A percentile compares a stretch with the other conserved stretches of the same genome.
These are phyloP conservation scores for Kodamaea alishanica DNA, from an alignment of 1,139 yeast genomes.

Conservation along the genomic window DNA sequence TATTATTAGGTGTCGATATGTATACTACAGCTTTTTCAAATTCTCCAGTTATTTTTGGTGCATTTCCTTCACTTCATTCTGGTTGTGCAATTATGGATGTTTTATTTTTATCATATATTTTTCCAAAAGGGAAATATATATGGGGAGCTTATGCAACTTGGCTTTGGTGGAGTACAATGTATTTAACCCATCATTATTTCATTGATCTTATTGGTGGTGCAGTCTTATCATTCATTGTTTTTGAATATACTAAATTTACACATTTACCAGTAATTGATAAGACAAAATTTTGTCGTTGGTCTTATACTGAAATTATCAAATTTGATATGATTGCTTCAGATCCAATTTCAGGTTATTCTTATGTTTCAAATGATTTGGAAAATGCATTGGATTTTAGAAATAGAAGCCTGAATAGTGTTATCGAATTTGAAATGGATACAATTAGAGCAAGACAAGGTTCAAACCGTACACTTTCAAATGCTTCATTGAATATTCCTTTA, in stretches of 20 bases:
- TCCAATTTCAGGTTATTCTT: constrained; percentile 26
- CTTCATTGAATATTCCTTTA: constrained; percentile 7
- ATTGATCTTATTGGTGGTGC: constrained; percentile 92
- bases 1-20: constrained; percentile 72
- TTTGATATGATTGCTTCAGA: constrained; percentile 28
- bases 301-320: constrained; percentile 46
- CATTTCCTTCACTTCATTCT: constrained; percentile 93
- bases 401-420: constrained; percentile 5
- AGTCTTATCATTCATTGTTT: constrained; percentile 64
- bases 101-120: constrained; percentile 73
- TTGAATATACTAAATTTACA: constrained; percentile 66
- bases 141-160: constrained; percentile 78
- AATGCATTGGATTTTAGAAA: constrained; percentile 1
- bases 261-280: constrained; percentile 69
- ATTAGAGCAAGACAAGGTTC: constrained; percentile 34
- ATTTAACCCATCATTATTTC: constrained; percentile 91
- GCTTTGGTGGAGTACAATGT: constrained; percentile 99
- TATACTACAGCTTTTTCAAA: constrained; percentile 84
- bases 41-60: constrained; percentile 95
- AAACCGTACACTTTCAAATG: constrained; percentile 17
- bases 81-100: constrained; percentile 95
- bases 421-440: constrained; percentile 28
- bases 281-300: constrained; percentile 78
- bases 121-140: constrained; percentile 62
- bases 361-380: constrained; percentile 5